Evolutionary conservation across 495 filamentous ascomycete species (phyloP), one percentile per base, ranked within the genome.

Genomic region (Penicillium nucicola): DNA sequence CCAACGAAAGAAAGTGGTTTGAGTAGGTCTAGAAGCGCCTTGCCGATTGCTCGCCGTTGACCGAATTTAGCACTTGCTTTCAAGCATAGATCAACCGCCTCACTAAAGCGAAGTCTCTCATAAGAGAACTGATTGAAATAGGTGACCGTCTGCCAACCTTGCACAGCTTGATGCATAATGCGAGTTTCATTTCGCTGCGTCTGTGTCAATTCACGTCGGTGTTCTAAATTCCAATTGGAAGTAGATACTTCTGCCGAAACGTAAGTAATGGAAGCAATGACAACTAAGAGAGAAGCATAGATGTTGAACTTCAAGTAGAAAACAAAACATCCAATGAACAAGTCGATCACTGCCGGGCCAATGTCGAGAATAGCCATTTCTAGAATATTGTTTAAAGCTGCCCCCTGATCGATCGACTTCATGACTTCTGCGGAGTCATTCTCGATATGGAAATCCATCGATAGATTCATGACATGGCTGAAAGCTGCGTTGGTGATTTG

Each of bases 51-150:
- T 14, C 34, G 34, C 13, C 49, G 41, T 30, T 13, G 31, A n/a
- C 23, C 15, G 2, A 36, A 38, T 7, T 33, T 32, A 7, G 40
- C 49, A n/a, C 56, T 47, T 13, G 36, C 40, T n/a, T 32, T 43
- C n/a, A 40, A 23, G 7, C 25, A 15, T 22, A 40, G 8, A n/a
- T 55, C 54, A 20, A 57, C 50, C n/a, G 53, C 53, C 37, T 46
- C 42, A 13, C 41, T 41, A 28, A 56, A 88, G 42, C 83, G 76
- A 14, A 70, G 67, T 53, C 81, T 74, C 56, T 91, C 87, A 52
- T 88, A 83, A 1, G 69, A 65, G 28, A 84, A 74, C 50, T 84
- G 81, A 58, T 91, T 91, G 72, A 92, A 89, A 56, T 84, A 81
- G 17, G 60, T 62, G 28, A 88, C 86, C 8, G 86, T 87, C 23